Percentiles rank a stretch among this genome's conserved stretches.
These are phyloP conservation scores for Hippophae tibetana DNA, from an alignment of 306 rosid genomes.

Conservation along the genomic window DNA sequence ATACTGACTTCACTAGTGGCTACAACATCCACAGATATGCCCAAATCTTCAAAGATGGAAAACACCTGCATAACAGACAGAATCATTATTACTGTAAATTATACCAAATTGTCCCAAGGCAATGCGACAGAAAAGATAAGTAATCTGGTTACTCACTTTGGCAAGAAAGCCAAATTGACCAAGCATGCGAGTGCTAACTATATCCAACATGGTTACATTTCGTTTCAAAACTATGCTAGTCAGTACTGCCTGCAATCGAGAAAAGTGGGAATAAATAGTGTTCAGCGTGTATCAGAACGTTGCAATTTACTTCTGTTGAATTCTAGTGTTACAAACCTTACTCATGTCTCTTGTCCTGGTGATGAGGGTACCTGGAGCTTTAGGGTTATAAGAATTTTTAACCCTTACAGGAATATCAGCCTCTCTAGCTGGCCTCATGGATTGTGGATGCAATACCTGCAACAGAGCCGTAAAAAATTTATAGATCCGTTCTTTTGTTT, in stretches of 20 bases:
- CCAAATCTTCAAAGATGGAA: conserved; percentile 73
- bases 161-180: conserved; percentile 95
- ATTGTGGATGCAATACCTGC: conserved; percentile 97
- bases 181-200: conserved; percentile 92
- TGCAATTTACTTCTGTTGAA: conserved; percentile 9
- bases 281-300: conserved; percentile 7
- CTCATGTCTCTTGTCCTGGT: conserved; percentile 79
- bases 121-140: neutral
- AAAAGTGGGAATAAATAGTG: conserved; percentile 14
- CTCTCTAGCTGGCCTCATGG: conserved; percentile 98
- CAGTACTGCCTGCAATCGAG: conserved; percentile 57
- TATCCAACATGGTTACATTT: conserved; percentile 91
- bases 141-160: conserved; percentile 46
- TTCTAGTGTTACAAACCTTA: conserved; percentile 45
- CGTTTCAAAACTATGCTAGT: conserved; percentile 89
- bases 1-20: conserved; percentile 85
- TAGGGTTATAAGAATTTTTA: conserved; percentile 90
- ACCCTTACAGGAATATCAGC: conserved; percentile 95
- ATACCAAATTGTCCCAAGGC: neutral
- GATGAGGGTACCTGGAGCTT: conserved; percentile 92
- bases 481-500: conserved; percentile 1
- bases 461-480: conserved; percentile 6
- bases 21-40: conserved; percentile 77
- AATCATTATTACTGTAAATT: neutral
- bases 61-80: conserved; percentile 50